These are phyloP conservation scores for Pisolithus marmoratus DNA, from an alignment of 768 basidiomycete species.

Conservation along the genomic window DNA sequence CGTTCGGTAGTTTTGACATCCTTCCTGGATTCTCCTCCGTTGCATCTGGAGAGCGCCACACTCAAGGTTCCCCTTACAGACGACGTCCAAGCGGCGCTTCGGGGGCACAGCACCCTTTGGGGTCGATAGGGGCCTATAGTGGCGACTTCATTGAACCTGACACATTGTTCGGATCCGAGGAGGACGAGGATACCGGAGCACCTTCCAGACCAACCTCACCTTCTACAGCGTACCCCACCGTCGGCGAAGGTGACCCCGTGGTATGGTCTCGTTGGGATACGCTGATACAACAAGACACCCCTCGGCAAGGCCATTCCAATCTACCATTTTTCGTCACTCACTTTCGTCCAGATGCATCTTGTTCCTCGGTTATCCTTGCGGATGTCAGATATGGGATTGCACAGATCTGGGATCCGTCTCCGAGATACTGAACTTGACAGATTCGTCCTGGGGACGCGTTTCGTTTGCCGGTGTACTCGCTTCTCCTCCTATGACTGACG, in stretches of 20 bases:
- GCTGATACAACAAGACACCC: conserved; percentile 13
- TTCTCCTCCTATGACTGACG: conserved; percentile 18
- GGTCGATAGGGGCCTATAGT: conserved; percentile 1
- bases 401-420: conserved; percentile 42
- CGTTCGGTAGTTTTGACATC: conserved; percentile 37
- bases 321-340: background rate
- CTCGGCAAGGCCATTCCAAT: conserved; percentile 11
- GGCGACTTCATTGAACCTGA: conserved; percentile 13
- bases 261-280: conserved; percentile 31
- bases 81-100: conserved; percentile 7
- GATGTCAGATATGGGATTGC: conserved; percentile 61
- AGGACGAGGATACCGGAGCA: conserved; percentile 17
- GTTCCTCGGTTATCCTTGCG: conserved; percentile 46
- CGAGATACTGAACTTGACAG: conserved; percentile 50
- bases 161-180: conserved; percentile 15
- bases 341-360: conserved; percentile 36
- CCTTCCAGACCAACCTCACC: conserved; percentile 7
- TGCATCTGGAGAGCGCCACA: conserved; percentile 3
- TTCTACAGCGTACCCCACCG: conserved; percentile 25
- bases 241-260: conserved; percentile 24
- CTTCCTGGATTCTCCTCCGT: conserved; percentile 15
- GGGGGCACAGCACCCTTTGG: conserved; percentile 6
- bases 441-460: conserved; percentile 29
- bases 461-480: conserved; percentile 39
- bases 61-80: conserved; percentile 8